These are phyloP conservation scores for Rhodotorula glutinis DNA, from an alignment of 1,284 basidiomycete genomes.

Conservation along the genomic window DNA sequence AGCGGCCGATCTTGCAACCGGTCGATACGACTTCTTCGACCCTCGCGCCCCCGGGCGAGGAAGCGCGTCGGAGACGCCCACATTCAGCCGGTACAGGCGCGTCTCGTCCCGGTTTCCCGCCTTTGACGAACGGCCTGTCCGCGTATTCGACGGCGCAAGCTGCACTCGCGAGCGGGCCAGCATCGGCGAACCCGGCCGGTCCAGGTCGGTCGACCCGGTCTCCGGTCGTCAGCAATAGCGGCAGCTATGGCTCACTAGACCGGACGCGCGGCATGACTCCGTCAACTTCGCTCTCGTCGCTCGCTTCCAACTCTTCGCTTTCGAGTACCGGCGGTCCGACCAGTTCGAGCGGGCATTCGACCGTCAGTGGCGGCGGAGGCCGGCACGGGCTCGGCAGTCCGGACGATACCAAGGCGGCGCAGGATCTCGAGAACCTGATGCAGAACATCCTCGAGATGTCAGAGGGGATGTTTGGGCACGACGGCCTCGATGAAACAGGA, in stretches of 20 bases:
- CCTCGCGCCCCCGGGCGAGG: background rate
- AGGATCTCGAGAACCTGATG: conserved; percentile 30
- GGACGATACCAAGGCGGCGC: conserved; percentile 23
- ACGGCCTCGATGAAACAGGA: background rate
- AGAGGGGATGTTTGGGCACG: conserved; percentile 5
- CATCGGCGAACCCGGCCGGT: background rate
- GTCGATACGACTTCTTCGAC: background rate
- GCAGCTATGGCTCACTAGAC: background rate
- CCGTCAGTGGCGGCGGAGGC: background rate
- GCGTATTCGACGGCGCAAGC: background rate
- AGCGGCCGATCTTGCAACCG: background rate
- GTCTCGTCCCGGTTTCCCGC: background rate
- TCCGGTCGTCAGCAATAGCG: background rate
- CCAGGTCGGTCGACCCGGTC: background rate
- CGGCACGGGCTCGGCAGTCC: conserved; percentile 2
- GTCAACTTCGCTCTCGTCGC: conserved; percentile 9
- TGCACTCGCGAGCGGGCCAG: background rate
- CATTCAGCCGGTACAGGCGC: background rate
- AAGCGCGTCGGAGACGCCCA: background rate
- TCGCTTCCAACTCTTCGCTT: conserved; percentile 2
- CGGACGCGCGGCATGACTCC: background rate
- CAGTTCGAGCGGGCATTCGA: background rate
- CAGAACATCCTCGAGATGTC: conserved; percentile 24
- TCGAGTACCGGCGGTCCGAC: background rate
- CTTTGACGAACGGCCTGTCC: background rate